Percentiles rank a stretch among this genome's conserved stretches.
Conservation (phyloP, 805 yeast species). For the Debaryomyces castellii region DNA sequence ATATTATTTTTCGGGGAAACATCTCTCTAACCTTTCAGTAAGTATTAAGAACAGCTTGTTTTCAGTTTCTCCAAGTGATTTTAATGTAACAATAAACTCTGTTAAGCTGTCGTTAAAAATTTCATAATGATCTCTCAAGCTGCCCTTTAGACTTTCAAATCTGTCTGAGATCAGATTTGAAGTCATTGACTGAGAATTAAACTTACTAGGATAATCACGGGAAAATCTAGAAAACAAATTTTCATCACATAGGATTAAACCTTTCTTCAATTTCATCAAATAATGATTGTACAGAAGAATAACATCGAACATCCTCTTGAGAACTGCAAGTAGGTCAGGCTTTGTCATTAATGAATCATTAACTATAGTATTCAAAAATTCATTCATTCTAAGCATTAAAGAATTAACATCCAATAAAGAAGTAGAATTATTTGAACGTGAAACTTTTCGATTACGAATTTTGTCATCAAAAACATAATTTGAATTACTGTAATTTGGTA, state of each 20-base stretch:
- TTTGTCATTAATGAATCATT: slow-evolving; percentile 68
- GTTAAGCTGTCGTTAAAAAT: slow-evolving; percentile 44
- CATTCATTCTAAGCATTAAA: slow-evolving; percentile 36
- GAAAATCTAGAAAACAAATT: slow-evolving; percentile 43
- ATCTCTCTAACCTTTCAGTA: slow-evolving; percentile 41
- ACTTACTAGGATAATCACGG: slow-evolving; percentile 34
- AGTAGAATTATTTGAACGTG: background rate
- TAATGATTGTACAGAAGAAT: slow-evolving; percentile 50
- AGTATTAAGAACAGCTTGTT: slow-evolving; percentile 44
- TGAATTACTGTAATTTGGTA: slow-evolving; percentile 11
- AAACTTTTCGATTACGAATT: slow-evolving; percentile 5
- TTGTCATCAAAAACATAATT: slow-evolving; percentile 20
- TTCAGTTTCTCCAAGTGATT: slow-evolving; percentile 50
- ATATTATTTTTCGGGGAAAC: slow-evolving; percentile 27
- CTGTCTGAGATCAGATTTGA: slow-evolving; percentile 37
- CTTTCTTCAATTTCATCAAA: slow-evolving; percentile 52
- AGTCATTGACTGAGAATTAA: slow-evolving; percentile 39
- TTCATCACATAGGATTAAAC: slow-evolving; percentile 48
- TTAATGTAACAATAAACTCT: slow-evolving; percentile 46
- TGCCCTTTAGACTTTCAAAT: slow-evolving; percentile 38
- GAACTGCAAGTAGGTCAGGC: slow-evolving; percentile 46
- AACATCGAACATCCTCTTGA: slow-evolving; percentile 46
- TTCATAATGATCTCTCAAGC: slow-evolving; percentile 42
- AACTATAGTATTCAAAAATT: slow-evolving; percentile 60
- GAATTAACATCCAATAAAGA: slow-evolving; percentile 13